Percentiles rank a stretch among this genome's conserved stretches.
Evolutionary conservation across 495 filamentous ascomycete genomes (phyloP).

Genomic region (Penicillium desertorum): DNA sequence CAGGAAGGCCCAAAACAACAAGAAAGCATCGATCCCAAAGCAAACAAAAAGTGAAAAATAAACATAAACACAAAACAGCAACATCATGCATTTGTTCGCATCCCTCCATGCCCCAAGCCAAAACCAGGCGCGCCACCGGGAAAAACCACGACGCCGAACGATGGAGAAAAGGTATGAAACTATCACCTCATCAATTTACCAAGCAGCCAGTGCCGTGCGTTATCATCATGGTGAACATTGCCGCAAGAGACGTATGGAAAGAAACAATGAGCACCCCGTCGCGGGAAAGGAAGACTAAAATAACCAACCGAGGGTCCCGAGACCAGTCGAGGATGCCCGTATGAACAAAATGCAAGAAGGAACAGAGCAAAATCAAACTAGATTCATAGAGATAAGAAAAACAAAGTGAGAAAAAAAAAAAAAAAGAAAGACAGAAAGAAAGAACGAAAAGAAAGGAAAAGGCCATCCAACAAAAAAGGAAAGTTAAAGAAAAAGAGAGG

Average conservation of each 20-base stretch:
- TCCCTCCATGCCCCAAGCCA: constrained; percentile 3
- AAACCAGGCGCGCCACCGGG: constrained; percentile 16
- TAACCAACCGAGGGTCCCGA: constrained; percentile 23
- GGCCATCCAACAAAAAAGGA: neutral
- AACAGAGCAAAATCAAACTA: constrained; percentile 5
- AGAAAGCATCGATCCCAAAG: neutral
- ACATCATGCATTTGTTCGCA: constrained; percentile 11
- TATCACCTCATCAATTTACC: constrained; percentile 21
- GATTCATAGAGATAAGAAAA: constrained; percentile 8
- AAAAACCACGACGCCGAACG: constrained; percentile 29
- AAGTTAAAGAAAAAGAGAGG: neutral
- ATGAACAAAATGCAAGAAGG: constrained; percentile 22
- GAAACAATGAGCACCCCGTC: constrained; percentile 23
- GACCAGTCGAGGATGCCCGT: constrained; percentile 26
- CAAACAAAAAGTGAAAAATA: neutral
- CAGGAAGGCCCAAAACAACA: neutral
- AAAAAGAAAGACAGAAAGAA: too few relatives aligned
- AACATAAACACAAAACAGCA: neutral
- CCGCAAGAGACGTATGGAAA: constrained; percentile 8
- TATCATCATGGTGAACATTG: constrained; percentile 17
- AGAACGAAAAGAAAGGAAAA: neutral
- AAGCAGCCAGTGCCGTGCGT: constrained; percentile 24
- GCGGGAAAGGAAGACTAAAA: constrained; percentile 16
- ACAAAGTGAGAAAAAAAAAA: constrained; percentile 2
- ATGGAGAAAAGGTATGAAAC: constrained; percentile 23